Conservation (phyloP, 345 rosid genomes). For the Angophora floribunda region DNA sequence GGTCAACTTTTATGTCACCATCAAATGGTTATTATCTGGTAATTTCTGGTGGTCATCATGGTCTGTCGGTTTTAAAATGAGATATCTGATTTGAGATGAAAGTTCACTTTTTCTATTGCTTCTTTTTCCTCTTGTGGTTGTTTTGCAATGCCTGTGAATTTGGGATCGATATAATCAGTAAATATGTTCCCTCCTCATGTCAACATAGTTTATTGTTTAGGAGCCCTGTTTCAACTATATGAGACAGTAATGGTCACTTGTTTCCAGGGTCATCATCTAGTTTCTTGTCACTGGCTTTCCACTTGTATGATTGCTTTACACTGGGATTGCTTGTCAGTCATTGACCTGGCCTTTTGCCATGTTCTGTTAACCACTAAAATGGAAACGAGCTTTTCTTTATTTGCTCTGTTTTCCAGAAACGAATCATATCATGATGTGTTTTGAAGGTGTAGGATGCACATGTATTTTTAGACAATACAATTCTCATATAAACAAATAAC, state of each 20-base stretch:
- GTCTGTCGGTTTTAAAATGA: neutral
- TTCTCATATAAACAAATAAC: neutral
- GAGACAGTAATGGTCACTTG: neutral
- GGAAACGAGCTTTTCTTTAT: neutral
- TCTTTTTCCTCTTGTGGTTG: neutral
- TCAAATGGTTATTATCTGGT: neutral
- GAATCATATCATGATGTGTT: neutral
- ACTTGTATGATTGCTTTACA: neutral
- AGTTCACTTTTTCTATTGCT: neutral
- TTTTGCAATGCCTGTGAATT: neutral
- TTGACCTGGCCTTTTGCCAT: neutral
- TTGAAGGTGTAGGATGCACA: neutral
- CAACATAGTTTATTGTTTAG: neutral
- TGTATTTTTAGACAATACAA: neutral
- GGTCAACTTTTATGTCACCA: neutral
- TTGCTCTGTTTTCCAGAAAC: neutral
- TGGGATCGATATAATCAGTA: neutral
- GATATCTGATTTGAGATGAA: neutral
- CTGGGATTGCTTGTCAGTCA: neutral
- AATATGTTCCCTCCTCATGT: neutral
- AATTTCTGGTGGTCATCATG: neutral
- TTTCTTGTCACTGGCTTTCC: neutral
- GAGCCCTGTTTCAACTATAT: neutral
- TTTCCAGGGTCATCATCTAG: neutral
- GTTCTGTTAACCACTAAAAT: neutral